Base-by-base conservation (phyloP, 768 basidiomycete species). In the Porphyrellus cyaneotinctus region DNA sequence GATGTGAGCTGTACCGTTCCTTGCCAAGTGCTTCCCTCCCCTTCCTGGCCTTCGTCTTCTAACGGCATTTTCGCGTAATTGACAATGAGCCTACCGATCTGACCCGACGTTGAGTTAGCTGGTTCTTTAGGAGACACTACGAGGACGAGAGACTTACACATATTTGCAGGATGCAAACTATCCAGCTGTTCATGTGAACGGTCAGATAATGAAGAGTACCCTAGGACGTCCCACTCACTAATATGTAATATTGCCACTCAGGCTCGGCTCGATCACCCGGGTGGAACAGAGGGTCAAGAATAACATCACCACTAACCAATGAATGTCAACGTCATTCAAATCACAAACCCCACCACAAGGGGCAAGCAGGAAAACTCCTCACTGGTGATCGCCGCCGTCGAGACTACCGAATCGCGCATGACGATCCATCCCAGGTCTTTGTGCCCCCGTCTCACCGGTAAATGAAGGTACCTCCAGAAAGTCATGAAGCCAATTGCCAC, bases 161-260 rank as follows among this genome's bases (percentile, higher is more conserved):
- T 23, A 58, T 10, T 52, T 58, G 64, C 18, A 64, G 56, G 18
- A 51, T 17, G 24, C 37, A 49, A 12, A 62, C 49, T 3, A 64
- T 43, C 62, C 62, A 62, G 36, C 63, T 64, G 43, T n/a, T 13
- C n/a, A 49, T 13, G 42, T 4, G 13, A 33, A 32, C 8, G 3
- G 31, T 47, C 13, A 24, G 51, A 33, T 24, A 24, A 9, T 31
- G 18, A n/a, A 43, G 17, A 33, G 12, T 23, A 10, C 11, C 26
- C n/a, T 10, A 18, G 3, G 26, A 37, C 4, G 23, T 18, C 31
- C 5, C 11, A 55, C 64, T 20, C 31, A 62, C 64, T 60, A 57
- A 44, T 60, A 66, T 2, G 51, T 47, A 1, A 66, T 42, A 24
- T 67, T 67, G n/a, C 58, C 56, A 9, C 50, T 49, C 52, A 57